Evolutionary conservation across 305 asterid species (phyloP).

Genomic region (Rubia occidens): DNA sequence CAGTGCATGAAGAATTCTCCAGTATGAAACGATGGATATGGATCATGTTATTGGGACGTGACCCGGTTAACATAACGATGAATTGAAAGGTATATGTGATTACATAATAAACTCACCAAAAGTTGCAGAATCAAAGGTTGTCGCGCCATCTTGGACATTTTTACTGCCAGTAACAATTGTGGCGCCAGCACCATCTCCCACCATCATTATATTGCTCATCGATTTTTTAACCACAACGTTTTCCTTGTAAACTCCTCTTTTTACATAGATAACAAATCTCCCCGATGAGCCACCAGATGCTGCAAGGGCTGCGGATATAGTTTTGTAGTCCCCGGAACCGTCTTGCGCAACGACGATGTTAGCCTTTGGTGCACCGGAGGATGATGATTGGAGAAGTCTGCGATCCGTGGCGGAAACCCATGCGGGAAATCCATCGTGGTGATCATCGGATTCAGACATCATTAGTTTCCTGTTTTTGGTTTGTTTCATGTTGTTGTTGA

Average conservation of each 20-base stretch:
- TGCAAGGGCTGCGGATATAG: constrained; percentile 37
- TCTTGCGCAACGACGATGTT: constrained; percentile 51
- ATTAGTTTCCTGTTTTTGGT: constrained; percentile 20
- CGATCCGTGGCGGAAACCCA: constrained; percentile 39
- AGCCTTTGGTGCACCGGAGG: constrained; percentile 12
- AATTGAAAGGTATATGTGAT: background rate
- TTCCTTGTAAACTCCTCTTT: constrained; percentile 45
- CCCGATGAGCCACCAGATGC: constrained; percentile 22
- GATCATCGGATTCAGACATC: background rate
- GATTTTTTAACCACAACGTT: constrained; percentile 39
- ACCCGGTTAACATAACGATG: background rate
- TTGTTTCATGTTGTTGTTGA: constrained; percentile 8
- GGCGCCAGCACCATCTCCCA: constrained; percentile 61
- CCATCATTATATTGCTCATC: constrained; percentile 43
- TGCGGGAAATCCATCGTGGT: constrained; percentile 24
- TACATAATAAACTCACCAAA: constrained; percentile 30
- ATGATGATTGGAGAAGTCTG: constrained; percentile 29
- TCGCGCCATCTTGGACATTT: constrained; percentile 39
- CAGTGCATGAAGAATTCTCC: background rate
- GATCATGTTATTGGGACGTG: background rate
- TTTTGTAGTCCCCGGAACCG: constrained; percentile 44
- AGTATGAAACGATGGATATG: background rate
- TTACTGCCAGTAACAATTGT: constrained; percentile 39
- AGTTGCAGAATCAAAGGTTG: constrained; percentile 64
- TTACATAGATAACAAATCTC: constrained; percentile 48